Conservation (phyloP, 768 basidiomycete genomes). For the Fibroporia radiculosa region DNA sequence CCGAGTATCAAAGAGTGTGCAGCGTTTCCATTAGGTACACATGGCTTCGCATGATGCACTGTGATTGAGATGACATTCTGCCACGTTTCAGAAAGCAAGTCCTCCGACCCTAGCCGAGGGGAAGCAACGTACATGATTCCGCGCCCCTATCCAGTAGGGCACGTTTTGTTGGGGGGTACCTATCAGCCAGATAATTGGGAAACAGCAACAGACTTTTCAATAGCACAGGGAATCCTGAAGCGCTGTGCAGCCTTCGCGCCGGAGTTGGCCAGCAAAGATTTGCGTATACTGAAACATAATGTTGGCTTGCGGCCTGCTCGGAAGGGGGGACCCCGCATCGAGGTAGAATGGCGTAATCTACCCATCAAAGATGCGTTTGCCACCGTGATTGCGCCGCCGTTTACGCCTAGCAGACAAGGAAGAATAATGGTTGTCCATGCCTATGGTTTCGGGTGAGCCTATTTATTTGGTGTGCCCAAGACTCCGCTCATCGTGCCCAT, state of each 20-base stretch:
- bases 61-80: neutral
- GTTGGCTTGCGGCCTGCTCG: slow-evolving; percentile 54
- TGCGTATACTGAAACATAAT: slow-evolving; percentile 42
- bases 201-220: slow-evolving; percentile 34
- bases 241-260: slow-evolving; percentile 35
- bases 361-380: slow-evolving; percentile 24
- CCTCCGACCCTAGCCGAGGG: slow-evolving; percentile 6
- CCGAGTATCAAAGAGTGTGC: slow-evolving; percentile 46
- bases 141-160: slow-evolving; percentile 38
- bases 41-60: neutral
- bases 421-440: slow-evolving; percentile 41
- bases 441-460: slow-evolving; percentile 49
- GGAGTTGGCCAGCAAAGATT: slow-evolving; percentile 26
- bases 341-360: slow-evolving; percentile 34
- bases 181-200: slow-evolving; percentile 44
- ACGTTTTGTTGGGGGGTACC: slow-evolving; percentile 51
- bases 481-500: neutral
- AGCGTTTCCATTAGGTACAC: slow-evolving; percentile 17
- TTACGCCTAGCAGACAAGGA: slow-evolving; percentile 17
- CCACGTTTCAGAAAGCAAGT: neutral
- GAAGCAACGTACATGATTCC: slow-evolving; percentile 55
- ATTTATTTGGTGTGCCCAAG: neutral
- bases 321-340: slow-evolving; percentile 48
- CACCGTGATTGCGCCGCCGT: slow-evolving; percentile 11
- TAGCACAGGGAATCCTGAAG: slow-evolving; percentile 37